Base-by-base conservation (phyloP, 139 green algal species). In the Microglena sp. region DNA sequence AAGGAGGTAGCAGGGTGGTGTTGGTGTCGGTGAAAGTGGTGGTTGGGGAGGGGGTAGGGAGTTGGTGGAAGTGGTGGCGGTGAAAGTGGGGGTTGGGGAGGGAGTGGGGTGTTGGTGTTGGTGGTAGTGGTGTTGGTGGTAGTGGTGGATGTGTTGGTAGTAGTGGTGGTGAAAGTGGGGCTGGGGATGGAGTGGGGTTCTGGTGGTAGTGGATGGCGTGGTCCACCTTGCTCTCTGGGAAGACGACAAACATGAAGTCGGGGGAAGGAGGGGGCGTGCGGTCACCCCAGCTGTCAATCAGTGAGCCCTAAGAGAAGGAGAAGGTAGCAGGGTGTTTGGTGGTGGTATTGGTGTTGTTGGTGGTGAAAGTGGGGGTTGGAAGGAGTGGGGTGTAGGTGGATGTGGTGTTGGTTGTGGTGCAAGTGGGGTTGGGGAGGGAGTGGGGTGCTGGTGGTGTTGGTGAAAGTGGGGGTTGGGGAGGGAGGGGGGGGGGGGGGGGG, bases 241-340 rank as follows among this genome's bases (percentile, higher is more conserved):
- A 69, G 4, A 69, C 34, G 8, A 62, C 50, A 26, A 69, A 69
- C 46, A 69, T 27, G 63, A 62, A 69, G 30, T 69, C 63, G 4
- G 32, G 32, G 5, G 46, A 57, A 8, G 63, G 63, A 6, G 30
- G 8, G 3, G 46, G 46, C 22, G 18, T 35, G 35, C 63, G 46
- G 63, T 69, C 63, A 7, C 63, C 63, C 63, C 63, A 69, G 5
- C 27, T 69, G 63, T 55, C 31, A 11, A 69, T 22, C 32, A 69
- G 46, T 8, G 46, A 7, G 11, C 63, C 50, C 5, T 64, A 6
- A 11, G 22, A 26, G 15, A 22, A 27, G 22, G 15, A 59, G 50
- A 18, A 18, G 11, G 18, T 18, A 50, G 40, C 40, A 50, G 50
- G 21, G 22, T 22, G 40, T 50, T 11, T 50, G 40, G 11, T 11